Conservation (phyloP, 2,329 filamentous ascomycete genomes). For the Boeremia lycopersici region DNA sequence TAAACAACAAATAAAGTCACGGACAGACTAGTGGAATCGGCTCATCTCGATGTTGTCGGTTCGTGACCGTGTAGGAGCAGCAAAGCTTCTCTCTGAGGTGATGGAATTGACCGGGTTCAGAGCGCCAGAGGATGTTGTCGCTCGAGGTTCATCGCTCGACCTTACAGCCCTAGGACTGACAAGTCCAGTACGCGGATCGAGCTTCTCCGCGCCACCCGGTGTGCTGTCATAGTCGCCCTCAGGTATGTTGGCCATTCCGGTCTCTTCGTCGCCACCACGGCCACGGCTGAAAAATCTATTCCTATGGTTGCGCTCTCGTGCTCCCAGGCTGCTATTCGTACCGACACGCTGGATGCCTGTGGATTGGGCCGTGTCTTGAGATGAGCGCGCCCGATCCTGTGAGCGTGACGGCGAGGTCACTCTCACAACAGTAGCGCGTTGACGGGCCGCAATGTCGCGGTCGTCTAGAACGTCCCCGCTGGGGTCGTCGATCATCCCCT, state of each 20-base stretch:
- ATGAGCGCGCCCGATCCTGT: conserved; percentile 33
- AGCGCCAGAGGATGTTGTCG: conserved; percentile 33
- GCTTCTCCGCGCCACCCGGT: conserved; percentile 33
- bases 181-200: conserved; percentile 45
- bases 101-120: conserved; percentile 8
- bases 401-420: conserved; percentile 48
- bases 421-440: conserved; percentile 48
- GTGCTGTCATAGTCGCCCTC: conserved; percentile 39
- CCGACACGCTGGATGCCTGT: conserved; percentile 43
- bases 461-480: conserved; percentile 71
- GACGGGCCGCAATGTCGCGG: conserved; percentile 44
- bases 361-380: conserved; percentile 43
- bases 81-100: conserved; percentile 29
- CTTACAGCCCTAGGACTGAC: conserved; percentile 41
- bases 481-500: conserved; percentile 62
- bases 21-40: conserved; percentile 26
- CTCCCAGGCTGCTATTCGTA: conserved; percentile 40
- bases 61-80: conserved; percentile 29
- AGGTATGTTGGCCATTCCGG: conserved; percentile 56
- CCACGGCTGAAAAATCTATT: conserved; percentile 67
- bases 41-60: conserved; percentile 46
- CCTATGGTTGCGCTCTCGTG: conserved; percentile 54
- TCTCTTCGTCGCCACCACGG: conserved; percentile 48
- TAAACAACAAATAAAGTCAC: background rate
- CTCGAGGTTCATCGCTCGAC: conserved; percentile 27